Percentiles rank a stretch among this genome's conserved stretches.
These are phyloP conservation scores for Astraeus odoratus DNA, from an alignment of 768 basidiomycete species.

Conservation along the genomic window DNA sequence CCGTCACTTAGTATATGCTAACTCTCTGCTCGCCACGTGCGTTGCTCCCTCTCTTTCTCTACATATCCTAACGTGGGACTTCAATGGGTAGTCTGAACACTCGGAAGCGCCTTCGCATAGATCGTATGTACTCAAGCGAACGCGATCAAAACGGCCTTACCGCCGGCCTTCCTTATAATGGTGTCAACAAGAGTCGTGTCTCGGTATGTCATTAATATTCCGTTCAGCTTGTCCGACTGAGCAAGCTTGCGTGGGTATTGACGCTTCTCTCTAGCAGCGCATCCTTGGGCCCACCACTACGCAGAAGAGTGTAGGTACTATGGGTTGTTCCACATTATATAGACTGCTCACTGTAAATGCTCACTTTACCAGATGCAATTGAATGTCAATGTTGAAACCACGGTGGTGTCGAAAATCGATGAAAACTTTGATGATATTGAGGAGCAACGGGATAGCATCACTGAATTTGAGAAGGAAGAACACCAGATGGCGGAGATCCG, in stretches of 20 bases:
- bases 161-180: slow-evolving; percentile 5
- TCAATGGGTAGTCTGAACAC: slow-evolving; percentile 19
- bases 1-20: slow-evolving; percentile 22
- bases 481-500: slow-evolving; percentile 6
- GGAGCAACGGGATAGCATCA: slow-evolving; percentile 3
- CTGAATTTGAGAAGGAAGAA: slow-evolving; percentile 9
- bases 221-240: neutral
- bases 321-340: neutral
- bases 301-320: slow-evolving; percentile 17
- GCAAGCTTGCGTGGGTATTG: neutral
- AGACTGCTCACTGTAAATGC: neutral
- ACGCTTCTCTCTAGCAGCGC: slow-evolving; percentile 12
- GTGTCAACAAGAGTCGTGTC: slow-evolving; percentile 13
- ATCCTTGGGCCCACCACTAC: slow-evolving; percentile 15
- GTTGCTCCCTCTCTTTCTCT: neutral
- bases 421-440: slow-evolving; percentile 17
- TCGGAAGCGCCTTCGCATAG: slow-evolving; percentile 24
- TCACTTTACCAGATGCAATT: slow-evolving; percentile 10
- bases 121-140: slow-evolving; percentile 22
- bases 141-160: slow-evolving; percentile 14
- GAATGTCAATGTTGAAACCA: slow-evolving; percentile 29
- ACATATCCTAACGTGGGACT: neutral
- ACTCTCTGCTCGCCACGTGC: slow-evolving; percentile 29
- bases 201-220: slow-evolving; percentile 13
- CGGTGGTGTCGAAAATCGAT: slow-evolving; percentile 26